Conservation (phyloP, 768 basidiomycete genomes). For the Suillus sp. region DNA sequence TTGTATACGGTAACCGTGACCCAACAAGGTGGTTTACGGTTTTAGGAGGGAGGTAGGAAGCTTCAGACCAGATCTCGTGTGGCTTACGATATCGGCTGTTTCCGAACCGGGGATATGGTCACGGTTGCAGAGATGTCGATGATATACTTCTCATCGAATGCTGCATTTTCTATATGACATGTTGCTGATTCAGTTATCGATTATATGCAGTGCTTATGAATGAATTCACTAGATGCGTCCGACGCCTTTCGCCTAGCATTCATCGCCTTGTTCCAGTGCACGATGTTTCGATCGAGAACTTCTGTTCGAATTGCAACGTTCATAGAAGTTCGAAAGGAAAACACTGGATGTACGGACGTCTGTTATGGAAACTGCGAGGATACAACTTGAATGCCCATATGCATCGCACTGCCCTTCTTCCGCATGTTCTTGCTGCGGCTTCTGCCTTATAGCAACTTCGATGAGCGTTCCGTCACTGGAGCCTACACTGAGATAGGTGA, state of each 20-base stretch:
- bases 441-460: background rate
- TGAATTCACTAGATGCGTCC: background rate
- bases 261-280: background rate
- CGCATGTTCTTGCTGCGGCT: background rate
- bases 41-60: too few relatives aligned
- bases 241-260: background rate
- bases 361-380: background rate
- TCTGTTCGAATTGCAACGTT: background rate
- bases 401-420: background rate
- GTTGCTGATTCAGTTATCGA: background rate
- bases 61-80: too few relatives aligned
- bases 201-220: background rate
- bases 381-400: background rate
- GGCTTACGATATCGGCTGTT: too few relatives aligned
- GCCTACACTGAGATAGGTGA: background rate
- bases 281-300: background rate
- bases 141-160: too few relatives aligned
- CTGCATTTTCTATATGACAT: background rate
- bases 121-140: too few relatives aligned
- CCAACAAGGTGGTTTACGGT: too few relatives aligned
- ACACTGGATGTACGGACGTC: background rate
- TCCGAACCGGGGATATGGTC: too few relatives aligned
- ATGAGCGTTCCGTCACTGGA: background rate
- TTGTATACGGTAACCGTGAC: too few relatives aligned
- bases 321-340: background rate